Evolutionary conservation across 148 eudicot genomes (phyloP).

Genomic region (Fagopyrum esculentum): DNA sequence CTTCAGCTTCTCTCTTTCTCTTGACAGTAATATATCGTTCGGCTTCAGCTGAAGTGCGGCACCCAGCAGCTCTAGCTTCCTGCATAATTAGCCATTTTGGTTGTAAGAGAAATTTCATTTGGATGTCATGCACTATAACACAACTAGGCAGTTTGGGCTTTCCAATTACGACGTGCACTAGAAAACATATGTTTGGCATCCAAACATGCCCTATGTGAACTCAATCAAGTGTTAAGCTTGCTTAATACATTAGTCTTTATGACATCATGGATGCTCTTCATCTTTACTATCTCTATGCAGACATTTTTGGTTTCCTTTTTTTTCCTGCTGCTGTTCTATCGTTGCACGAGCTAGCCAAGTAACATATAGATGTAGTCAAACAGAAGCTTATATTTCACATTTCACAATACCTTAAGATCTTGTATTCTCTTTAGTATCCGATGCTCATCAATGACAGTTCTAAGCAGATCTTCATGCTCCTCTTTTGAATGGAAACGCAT

Average conservation of each 20-base stretch:
- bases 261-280: neutral
- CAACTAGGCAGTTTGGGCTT: neutral
- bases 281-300: neutral
- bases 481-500: constrained; percentile 91
- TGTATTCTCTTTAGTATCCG: constrained; percentile 60
- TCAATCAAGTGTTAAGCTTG: neutral
- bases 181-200: neutral
- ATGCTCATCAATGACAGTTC: constrained; percentile 66
- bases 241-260: neutral
- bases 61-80: constrained; percentile 98
- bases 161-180: neutral
- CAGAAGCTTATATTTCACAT: neutral
- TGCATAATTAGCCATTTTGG: constrained; percentile 20
- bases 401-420: constrained; percentile 62
- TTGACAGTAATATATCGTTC: constrained; percentile 58
- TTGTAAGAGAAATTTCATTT: neutral
- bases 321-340: neutral
- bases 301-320: neutral
- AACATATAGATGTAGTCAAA: constrained; percentile 4
- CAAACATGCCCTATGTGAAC: neutral
- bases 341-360: neutral
- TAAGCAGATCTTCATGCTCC: constrained; percentile 76
- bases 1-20: constrained; percentile 72
- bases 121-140: too few species aligned
- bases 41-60: constrained; percentile 83